phyloP scores from a whole-genome alignment of 768 basidiomycete species.

The Suillus spraguei region DNA sequence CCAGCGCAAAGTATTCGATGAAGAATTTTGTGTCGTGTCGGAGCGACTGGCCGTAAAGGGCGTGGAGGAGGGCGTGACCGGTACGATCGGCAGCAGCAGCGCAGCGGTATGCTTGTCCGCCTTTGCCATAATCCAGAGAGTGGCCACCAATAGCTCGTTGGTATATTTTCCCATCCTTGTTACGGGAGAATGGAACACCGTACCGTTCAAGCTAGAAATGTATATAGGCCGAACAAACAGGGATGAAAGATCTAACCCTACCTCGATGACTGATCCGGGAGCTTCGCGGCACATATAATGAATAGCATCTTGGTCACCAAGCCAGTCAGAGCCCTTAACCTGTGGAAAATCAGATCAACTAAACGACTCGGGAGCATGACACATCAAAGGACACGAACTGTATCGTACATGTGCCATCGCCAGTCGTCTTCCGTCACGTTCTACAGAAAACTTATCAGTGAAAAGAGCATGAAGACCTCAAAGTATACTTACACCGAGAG shows the following conservation, averaged over 20 bases:
- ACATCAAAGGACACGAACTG: constrained; percentile 50
- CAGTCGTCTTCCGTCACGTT: constrained; percentile 99
- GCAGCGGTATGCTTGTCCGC: constrained; percentile 98
- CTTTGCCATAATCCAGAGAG: constrained; percentile 95
- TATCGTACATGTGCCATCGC: constrained; percentile 99
- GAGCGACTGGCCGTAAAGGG: constrained; percentile 98
- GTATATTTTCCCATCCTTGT: constrained; percentile 98
- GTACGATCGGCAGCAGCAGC: constrained; percentile 99
- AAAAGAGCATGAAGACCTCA: neutral
- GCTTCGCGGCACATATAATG: constrained; percentile 99
- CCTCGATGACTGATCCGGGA: constrained; percentile 91
- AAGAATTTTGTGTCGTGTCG: constrained; percentile 99
- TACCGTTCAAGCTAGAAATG: constrained; percentile 87
- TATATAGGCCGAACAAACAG: neutral
- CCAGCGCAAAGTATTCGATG: constrained; percentile 98
- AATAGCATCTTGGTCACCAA: constrained; percentile 99
- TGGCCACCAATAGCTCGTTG: constrained; percentile 99
- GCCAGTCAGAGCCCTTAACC: constrained; percentile 99
- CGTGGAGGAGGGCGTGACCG: constrained; percentile 97
- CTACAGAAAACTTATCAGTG: constrained; percentile 37
- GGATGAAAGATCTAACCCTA: constrained; percentile 30
- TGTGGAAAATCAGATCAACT: constrained; percentile 33
- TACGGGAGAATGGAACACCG: constrained; percentile 98
- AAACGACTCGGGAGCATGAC: constrained; percentile 8
- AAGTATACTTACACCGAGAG: constrained; percentile 72